These are phyloP conservation scores for Cyphellophora europaea DNA, from an alignment of 2,329 filamentous ascomycete species.

Conservation along the genomic window DNA sequence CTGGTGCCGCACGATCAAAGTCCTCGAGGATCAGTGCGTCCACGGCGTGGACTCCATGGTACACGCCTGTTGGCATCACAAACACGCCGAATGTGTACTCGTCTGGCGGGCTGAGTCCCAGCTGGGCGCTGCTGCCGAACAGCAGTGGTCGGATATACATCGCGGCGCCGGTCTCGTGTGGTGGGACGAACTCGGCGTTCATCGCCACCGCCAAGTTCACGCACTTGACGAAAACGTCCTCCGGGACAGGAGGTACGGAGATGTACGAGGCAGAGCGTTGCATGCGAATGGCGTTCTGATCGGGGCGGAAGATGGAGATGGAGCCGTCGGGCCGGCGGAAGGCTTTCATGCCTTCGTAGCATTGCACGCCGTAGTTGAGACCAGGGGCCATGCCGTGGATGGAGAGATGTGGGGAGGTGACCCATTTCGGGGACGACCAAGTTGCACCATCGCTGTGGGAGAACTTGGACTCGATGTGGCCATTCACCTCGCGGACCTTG, in stretches of 20 bases:
- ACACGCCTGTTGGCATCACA: slow-evolving; percentile 85
- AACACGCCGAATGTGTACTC: slow-evolving; percentile 89
- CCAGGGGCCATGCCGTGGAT: slow-evolving; percentile 93
- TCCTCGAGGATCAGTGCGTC: slow-evolving; percentile 80
- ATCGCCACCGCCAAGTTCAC: slow-evolving; percentile 73
- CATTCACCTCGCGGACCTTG: slow-evolving; percentile 87
- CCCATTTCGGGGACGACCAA: slow-evolving; percentile 55
- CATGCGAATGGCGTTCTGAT: slow-evolving; percentile 74
- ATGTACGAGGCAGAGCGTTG: slow-evolving; percentile 76
- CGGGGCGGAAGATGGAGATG: slow-evolving; percentile 82
- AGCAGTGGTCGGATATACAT: slow-evolving; percentile 88
- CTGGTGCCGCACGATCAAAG: slow-evolving; percentile 87
- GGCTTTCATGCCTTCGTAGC: slow-evolving; percentile 96
- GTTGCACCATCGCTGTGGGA: slow-evolving; percentile 54
- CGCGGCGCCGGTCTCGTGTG: slow-evolving; percentile 76
- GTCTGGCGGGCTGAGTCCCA: slow-evolving; percentile 77
- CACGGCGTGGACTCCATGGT: slow-evolving; percentile 84
- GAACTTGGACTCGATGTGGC: slow-evolving; percentile 85
- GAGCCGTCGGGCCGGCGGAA: slow-evolving; percentile 66
- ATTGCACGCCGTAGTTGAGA: slow-evolving; percentile 95
- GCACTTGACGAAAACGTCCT: slow-evolving; percentile 64
- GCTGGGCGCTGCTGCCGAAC: slow-evolving; percentile 78
- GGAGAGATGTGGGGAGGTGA: slow-evolving; percentile 72
- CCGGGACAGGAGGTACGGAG: slow-evolving; percentile 72
- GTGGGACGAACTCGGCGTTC: slow-evolving; percentile 87